Base-by-base conservation (phyloP, 495 filamentous ascomycete species). In the Penicillium cataractarum region DNA sequence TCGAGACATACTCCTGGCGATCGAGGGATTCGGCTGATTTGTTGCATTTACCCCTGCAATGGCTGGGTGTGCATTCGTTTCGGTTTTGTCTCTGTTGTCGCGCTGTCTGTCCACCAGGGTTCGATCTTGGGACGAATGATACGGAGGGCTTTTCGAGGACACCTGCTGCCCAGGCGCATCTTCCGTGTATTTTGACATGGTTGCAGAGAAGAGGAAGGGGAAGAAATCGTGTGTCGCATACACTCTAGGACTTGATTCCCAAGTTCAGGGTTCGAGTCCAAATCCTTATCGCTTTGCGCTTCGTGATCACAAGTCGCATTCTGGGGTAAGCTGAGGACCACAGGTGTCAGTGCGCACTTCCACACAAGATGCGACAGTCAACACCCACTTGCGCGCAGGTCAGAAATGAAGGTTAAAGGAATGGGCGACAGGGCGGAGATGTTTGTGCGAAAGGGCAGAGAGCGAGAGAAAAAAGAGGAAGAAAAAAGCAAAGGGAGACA, bases 1-100 rank as follows among this genome's bases (percentile, higher is more conserved):
- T 51, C 85, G 80, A 66, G 84, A 85, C 80, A 85, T 86, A 69
- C 83, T 86, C 53, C 81, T 80, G 60, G 79, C 74, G 61, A 85
- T 78, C 32, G 77, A 75, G 37, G 76, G 67, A 58, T 67, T 73
- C 35, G 52, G 49, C 19, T 71, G 66, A 17, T 44, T 68, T 32
- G n/a, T 51, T 55, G 19, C 40, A 42, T 32, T 19, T 29, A 8
- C 33, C 1, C 24, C 44, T 10, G 46, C n/a, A 19, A 27, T 57
- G 8, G 35, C 7, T n/a, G 65, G 12, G 29, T 21, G 49, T 10
- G 31, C 24, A 29, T 3, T 22, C 13, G 7, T 31, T 19, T 42
- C 31, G 6, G 19, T 42, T 24, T 15, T 54, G 32, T 35, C 57
- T 39, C 24, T 12, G 35, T 42, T 35, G 27, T 17, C 19, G 49